Conservation (phyloP, 2,329 filamentous ascomycete genomes). For the Xylaria sp. region DNA sequence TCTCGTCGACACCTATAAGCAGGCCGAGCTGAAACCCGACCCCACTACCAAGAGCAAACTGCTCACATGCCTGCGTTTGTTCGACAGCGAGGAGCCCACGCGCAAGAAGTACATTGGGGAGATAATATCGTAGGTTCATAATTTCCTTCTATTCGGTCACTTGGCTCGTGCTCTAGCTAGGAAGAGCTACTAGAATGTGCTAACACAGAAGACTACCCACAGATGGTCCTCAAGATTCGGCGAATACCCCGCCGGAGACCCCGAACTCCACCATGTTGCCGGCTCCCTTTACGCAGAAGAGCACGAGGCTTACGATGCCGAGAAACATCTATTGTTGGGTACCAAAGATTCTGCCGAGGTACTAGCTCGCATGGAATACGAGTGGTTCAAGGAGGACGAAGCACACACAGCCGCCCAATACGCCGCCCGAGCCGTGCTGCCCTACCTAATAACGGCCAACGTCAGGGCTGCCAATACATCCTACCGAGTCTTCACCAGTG, state of each 20-base stretch:
- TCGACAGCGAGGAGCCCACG: slow-evolving; percentile 85
- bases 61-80: slow-evolving; percentile 81
- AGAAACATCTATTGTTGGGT: slow-evolving; percentile 87
- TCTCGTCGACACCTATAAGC: slow-evolving; percentile 89
- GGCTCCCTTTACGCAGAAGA: slow-evolving; percentile 92
- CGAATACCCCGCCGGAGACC: slow-evolving; percentile 89
- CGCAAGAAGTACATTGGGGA: slow-evolving; percentile 92
- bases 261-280: slow-evolving; percentile 92
- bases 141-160: slow-evolving; percentile 17
- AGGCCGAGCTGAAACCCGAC: slow-evolving; percentile 83
- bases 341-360: slow-evolving; percentile 88
- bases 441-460: slow-evolving; percentile 91
- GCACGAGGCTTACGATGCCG: slow-evolving; percentile 91
- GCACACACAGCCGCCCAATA: slow-evolving; percentile 89
- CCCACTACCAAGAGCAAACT: slow-evolving; percentile 78
- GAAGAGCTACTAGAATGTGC: slow-evolving; percentile 23
- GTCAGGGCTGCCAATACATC: slow-evolving; percentile 87
- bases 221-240: slow-evolving; percentile 89
- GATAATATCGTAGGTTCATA: slow-evolving; percentile 73
- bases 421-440: slow-evolving; percentile 85
- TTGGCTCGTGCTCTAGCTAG: slow-evolving; percentile 2
- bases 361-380: slow-evolving; percentile 85
- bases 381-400: slow-evolving; percentile 92
- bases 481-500: slow-evolving; percentile 78
- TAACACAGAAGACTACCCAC: slow-evolving; percentile 28